Conservation (phyloP, 306 rosid genomes). For the Adenanthera pavonina region DNA sequence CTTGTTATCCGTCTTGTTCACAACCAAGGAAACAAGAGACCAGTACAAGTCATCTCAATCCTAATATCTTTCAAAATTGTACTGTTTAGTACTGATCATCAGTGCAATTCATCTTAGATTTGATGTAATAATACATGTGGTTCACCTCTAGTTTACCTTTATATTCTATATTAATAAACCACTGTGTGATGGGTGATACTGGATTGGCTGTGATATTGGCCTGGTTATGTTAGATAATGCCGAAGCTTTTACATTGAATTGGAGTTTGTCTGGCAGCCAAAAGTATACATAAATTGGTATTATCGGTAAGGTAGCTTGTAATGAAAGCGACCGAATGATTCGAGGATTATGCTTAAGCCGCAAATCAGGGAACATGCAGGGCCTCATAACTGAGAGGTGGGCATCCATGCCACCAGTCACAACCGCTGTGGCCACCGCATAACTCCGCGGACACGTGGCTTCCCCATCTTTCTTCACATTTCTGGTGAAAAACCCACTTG, state of each 20-base stretch:
- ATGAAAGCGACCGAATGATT: background rate
- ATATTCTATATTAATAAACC: too few species aligned
- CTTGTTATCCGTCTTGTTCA: background rate
- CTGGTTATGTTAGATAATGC: background rate
- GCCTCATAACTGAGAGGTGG: constrained; percentile 16
- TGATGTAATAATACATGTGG: too few species aligned
- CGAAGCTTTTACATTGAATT: background rate
- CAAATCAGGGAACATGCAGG: constrained; percentile 50
- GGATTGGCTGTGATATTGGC: background rate
- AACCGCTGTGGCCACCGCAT: constrained; percentile 44
- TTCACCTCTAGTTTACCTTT: too few species aligned
- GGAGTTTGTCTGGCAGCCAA: background rate
- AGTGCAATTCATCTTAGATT: too few species aligned
- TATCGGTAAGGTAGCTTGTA: background rate
- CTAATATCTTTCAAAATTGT: background rate
- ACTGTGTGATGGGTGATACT: background rate
- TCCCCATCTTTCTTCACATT: constrained; percentile 15
- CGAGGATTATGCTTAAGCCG: background rate
- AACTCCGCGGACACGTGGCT: constrained; percentile 53
- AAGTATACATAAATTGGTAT: background rate
- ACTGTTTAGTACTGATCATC: too few species aligned
- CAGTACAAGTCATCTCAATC: background rate
- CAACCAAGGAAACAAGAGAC: background rate
- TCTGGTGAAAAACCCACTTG: background rate
- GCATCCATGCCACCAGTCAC: constrained; percentile 44